Evolutionary conservation across 441 rosid species (phyloP), one percentile per base, ranked within the genome.

Genomic region (Erodium texanum): DNA sequence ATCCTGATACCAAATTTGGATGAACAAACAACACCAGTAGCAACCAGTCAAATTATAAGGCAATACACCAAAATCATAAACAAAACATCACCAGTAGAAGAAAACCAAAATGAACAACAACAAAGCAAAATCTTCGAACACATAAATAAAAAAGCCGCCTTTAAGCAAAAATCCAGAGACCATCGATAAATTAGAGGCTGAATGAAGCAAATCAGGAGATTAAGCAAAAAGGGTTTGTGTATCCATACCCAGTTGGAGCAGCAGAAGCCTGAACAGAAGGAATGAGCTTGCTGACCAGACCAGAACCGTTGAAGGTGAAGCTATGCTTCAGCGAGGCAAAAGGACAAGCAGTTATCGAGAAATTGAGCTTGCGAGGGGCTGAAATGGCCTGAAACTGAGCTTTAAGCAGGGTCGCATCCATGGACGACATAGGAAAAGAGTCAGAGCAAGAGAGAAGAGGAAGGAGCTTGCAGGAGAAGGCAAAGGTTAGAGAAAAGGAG

Each of bases 401-500:
- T 64, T 67, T 73, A 69, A 84, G 68, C 16, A 79, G 68, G 69
- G 78, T 84, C 7, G 85, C 80, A 76, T 84, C 91, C 93, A 90
- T 88, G 58, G 58, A 6, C 0, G 58, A 16, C 19, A 15, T n/a
- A n/a, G 56, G 56, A n/a, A 50, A 50, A 50, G n/a, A 50, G 56
- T 15, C 19, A 48, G 56, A 48, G 56, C 56, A 3, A 48, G n/a
- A 48, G 56, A n/a, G 15, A 1, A n/a, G 58, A 50, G 58, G 8
- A 50, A 50, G 58, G 58, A 50, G 16, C 58, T 50, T 50, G 58
- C 14, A 50, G 58, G 20, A n/a, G 20, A 16, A 50, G 58, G 58
- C 58, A 50, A 16, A 50, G 18, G 58, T 20, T n/a, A 50, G 58
- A 29, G 34, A 29, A 29, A 29, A 29, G 34, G 34, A 29, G 34